Percentiles rank a stretch among this genome's conserved stretches.
Evolutionary conservation across 169 alveolate genomes (phyloP).

Genomic region (Prorocentrum cordatum): DNA sequence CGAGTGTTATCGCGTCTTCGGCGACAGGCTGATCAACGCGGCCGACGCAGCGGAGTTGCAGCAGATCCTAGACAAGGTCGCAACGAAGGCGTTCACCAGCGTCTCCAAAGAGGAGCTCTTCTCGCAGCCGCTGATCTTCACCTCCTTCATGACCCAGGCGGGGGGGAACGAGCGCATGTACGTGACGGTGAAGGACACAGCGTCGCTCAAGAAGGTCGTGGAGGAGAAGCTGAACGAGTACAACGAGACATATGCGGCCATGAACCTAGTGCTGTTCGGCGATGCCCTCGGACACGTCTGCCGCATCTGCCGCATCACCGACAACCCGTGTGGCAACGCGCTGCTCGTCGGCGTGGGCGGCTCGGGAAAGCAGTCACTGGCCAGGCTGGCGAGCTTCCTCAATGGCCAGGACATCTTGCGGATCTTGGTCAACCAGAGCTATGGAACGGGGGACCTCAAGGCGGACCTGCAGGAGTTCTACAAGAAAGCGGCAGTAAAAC

Average conservation of each 20-base stretch:
- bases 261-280: slow-evolving; percentile 90
- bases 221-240: slow-evolving; percentile 81
- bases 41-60: slow-evolving; percentile 81
- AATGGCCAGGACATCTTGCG: slow-evolving; percentile 78
- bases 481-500: slow-evolving; percentile 88
- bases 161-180: slow-evolving; percentile 84
- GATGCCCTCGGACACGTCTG: slow-evolving; percentile 88
- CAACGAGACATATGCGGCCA: slow-evolving; percentile 84
- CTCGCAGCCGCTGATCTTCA: slow-evolving; percentile 79
- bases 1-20: slow-evolving; percentile 88
- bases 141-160: slow-evolving; percentile 82
- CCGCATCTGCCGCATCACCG: slow-evolving; percentile 88
- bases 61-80: slow-evolving; percentile 76
- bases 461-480: slow-evolving; percentile 85
- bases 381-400: slow-evolving; percentile 87
- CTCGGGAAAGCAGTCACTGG: slow-evolving; percentile 91
- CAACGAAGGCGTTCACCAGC: slow-evolving; percentile 76
- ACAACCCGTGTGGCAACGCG: slow-evolving; percentile 89
- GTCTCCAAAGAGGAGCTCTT: slow-evolving; percentile 76
- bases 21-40: slow-evolving; percentile 85
- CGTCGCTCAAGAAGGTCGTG: slow-evolving; percentile 81
- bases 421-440: slow-evolving; percentile 85
- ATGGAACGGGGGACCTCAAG: slow-evolving; percentile 84
- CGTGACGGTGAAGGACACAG: slow-evolving; percentile 79
- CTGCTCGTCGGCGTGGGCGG: slow-evolving; percentile 97